A percentile compares a stretch with the other conserved stretches of the same genome.
Conservation (phyloP, 179 eudicot species). For the Camellia oleifera region DNA sequence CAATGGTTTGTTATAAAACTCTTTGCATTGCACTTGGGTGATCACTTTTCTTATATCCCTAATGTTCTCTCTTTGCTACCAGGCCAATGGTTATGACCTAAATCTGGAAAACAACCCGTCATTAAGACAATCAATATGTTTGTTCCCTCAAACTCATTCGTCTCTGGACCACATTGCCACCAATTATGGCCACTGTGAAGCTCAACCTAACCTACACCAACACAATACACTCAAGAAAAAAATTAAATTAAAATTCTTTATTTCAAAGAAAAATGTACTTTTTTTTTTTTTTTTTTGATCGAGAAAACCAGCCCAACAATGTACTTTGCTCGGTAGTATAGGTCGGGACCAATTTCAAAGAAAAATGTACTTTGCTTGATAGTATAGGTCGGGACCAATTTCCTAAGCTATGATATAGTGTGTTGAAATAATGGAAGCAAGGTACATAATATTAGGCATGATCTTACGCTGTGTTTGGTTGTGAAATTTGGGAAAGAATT, state of each 20-base stretch:
- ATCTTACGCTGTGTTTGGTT: background rate
- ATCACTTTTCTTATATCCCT: background rate
- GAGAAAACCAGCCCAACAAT: too few species aligned
- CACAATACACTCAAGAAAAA: background rate
- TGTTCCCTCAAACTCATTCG: constrained; percentile 14
- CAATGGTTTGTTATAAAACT: background rate
- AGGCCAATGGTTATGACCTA: background rate
- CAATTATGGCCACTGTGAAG: background rate
- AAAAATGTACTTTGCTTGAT: background rate
- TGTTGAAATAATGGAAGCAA: constrained; percentile 11
- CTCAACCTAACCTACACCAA: background rate
- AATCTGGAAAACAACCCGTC: constrained; percentile 9
- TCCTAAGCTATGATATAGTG: background rate
- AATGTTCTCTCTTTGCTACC: background rate
- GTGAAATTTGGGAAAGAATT: too few species aligned
- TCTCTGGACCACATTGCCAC: background rate
- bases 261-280: background rate
- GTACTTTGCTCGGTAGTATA: background rate
- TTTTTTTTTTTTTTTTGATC: too few species aligned
- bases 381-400: constrained; percentile 13
- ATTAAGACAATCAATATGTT: constrained; percentile 4
- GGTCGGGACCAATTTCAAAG: background rate
- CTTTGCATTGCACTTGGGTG: background rate
- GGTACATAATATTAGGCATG: background rate
- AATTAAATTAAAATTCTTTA: background rate